phyloP scores from a whole-genome alignment of 345 rosid genomes.

The Eucalyptus melliodora region DNA sequence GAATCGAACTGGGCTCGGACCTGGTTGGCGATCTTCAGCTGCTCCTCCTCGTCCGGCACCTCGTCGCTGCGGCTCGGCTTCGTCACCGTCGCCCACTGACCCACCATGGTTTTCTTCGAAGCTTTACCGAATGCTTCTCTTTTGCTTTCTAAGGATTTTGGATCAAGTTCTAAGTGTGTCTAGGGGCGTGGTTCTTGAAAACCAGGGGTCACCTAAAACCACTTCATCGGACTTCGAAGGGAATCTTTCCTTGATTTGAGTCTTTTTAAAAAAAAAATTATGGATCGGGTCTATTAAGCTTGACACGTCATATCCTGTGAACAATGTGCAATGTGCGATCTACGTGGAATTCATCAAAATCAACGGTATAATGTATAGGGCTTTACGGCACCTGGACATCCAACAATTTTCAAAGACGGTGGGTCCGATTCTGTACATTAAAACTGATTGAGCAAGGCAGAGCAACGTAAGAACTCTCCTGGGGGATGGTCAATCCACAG shows the following conservation, averaged over 20 bases:
- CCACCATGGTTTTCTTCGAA: not conserved
- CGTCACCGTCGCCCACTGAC: constrained; percentile 8
- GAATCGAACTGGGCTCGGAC: constrained; percentile 55
- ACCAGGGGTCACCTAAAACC: not conserved
- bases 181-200: not conserved
- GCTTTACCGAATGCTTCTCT: not conserved
- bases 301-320: not conserved
- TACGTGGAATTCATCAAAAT: not conserved
- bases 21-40: constrained; percentile 31
- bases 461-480: not conserved
- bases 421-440: not conserved
- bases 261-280: no score
- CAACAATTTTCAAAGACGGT: not conserved
- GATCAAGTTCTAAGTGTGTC: not conserved
- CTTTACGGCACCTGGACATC: not conserved
- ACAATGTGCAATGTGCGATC: not conserved
- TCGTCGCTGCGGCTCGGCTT: constrained; percentile 90
- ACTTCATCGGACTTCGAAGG: not conserved
- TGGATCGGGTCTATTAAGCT: not conserved
- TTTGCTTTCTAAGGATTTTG: not conserved
- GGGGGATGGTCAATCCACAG: no score
- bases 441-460: not conserved
- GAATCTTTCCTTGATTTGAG: not conserved
- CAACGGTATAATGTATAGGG: not conserved
- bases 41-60: constrained; percentile 33